These are phyloP conservation scores for Cryptococcus hybrid DNA, from an alignment of 1,284 basidiomycete species.

Conservation along the genomic window DNA sequence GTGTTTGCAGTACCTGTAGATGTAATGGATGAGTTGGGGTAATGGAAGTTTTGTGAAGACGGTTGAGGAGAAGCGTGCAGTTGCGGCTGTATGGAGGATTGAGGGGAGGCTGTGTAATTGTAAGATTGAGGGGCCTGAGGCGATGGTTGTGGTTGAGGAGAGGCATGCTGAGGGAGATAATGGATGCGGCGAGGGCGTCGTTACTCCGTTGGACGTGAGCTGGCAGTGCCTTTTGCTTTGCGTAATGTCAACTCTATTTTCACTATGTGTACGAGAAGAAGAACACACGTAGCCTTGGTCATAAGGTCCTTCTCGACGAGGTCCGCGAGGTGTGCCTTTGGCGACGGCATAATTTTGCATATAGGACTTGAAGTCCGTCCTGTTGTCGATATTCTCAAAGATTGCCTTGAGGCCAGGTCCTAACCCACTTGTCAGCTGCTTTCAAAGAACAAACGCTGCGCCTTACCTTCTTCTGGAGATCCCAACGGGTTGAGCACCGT, in stretches of 20 bases:
- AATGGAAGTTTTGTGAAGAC: background rate
- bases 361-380: constrained; percentile 89
- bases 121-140: background rate
- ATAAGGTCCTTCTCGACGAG: constrained; percentile 73
- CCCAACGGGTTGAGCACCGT: constrained; percentile 56
- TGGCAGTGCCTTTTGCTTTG: constrained; percentile 21
- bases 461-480: constrained; percentile 35
- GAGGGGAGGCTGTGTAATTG: background rate
- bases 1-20: background rate
- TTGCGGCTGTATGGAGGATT: constrained; percentile 5
- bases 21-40: constrained; percentile 8
- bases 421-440: constrained; percentile 29
- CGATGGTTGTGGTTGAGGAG: background rate
- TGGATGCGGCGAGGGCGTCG: constrained; percentile 5
- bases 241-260: background rate
- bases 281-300: constrained; percentile 80
- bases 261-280: background rate
- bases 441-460: background rate
- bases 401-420: constrained; percentile 78
- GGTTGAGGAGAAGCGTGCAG: background rate
- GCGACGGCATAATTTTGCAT: constrained; percentile 95
- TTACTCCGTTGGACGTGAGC: constrained; percentile 36
- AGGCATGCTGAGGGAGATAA: background rate
- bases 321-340: constrained; percentile 66
- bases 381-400: constrained; percentile 89